These are phyloP conservation scores for Sclerotinia subarctica DNA, from an alignment of 2,329 filamentous ascomycete species.

Conservation along the genomic window DNA sequence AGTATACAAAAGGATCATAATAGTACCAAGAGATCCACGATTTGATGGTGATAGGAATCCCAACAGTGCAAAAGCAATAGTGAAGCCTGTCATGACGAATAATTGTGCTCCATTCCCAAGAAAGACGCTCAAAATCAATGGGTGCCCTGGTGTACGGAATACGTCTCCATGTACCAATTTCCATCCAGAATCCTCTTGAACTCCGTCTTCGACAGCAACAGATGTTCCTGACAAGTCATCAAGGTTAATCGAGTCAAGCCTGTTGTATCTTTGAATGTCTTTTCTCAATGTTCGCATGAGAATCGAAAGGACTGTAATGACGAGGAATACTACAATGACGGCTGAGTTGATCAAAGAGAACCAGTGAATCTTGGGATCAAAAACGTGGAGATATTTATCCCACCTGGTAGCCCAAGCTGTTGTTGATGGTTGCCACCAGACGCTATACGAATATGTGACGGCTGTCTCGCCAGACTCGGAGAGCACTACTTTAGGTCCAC, in stretches of 20 bases:
- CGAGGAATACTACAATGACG: slow-evolving; percentile 88
- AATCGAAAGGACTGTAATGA: slow-evolving; percentile 89
- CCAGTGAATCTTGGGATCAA: slow-evolving; percentile 98
- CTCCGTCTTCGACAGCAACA: slow-evolving; percentile 77
- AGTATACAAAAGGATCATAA: slow-evolving; percentile 91
- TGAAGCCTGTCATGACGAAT: slow-evolving; percentile 95
- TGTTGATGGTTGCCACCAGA: slow-evolving; percentile 78
- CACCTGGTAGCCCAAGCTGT: slow-evolving; percentile 96
- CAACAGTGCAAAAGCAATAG: slow-evolving; percentile 87
- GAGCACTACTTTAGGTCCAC: slow-evolving; percentile 59
- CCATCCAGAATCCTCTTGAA: slow-evolving; percentile 98
- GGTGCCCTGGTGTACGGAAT: slow-evolving; percentile 81
- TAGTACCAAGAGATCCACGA: slow-evolving; percentile 87
- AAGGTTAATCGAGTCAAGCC: slow-evolving; percentile 83
- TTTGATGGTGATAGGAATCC: slow-evolving; percentile 96
- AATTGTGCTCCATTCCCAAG: slow-evolving; percentile 93
- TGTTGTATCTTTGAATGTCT: slow-evolving; percentile 95
- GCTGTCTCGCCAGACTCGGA: slow-evolving; percentile 56
- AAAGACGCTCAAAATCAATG: slow-evolving; percentile 80
- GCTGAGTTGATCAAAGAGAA: slow-evolving; percentile 96
- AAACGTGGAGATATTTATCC: slow-evolving; percentile 98
- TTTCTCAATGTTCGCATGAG: slow-evolving; percentile 83
- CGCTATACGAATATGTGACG: slow-evolving; percentile 87
- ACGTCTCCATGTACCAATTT: slow-evolving; percentile 97
- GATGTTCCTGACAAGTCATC: slow-evolving; percentile 83